Base-by-base conservation (phyloP, 139 green algal species). In the Ulvella scutata region DNA sequence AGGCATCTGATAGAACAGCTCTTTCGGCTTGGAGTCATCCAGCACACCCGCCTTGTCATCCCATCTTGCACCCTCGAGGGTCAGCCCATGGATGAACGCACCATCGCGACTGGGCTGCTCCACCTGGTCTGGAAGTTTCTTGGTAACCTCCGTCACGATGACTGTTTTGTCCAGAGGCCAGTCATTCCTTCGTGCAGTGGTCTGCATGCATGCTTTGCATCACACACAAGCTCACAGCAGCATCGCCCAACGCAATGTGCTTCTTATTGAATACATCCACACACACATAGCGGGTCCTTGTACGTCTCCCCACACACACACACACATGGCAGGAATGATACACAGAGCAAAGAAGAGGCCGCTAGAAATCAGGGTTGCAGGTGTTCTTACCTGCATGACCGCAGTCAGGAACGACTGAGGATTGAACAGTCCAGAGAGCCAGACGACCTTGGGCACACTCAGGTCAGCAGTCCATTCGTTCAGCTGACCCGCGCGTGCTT, bases 391-490 rank as follows among this genome's bases (percentile, higher is more conserved):
- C n/a, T n/a, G n/a, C 87, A 95, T 93, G 26, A 97, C 91, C 0
- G 92, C 92, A 13, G 92, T 97, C 4, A 97, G 81, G 84, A 97
- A 97, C 9, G 88, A 92, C 86, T 94, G 87, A 3, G 92, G 92
- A 81, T 97, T 96, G 88, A 97, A 97, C 61, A 97, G 85, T 7
- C 88, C 88, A 4, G 83, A 88, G 35, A 96, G 80, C 88, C 90
- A 96, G 9, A 94, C 89, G 1, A 87, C 87, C 84, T 94, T 93
- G 51, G 87, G 90, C 73, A 92, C 79, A 20, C 76, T 76, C 78
- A 95, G 76, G 78, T 95, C 90, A 4, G 86, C 77, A 4, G 86
- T 92, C 91, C 91, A 97, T 34, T 96, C 91, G 2, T 76, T 74
- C 43, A 97, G 85, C 86, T 97, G 92, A 60, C 85, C 40, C n/a